Evolutionary conservation across 169 alveolate genomes (phyloP), one percentile per base, ranked within the genome.

Genomic region (Fabrea salina): DNA sequence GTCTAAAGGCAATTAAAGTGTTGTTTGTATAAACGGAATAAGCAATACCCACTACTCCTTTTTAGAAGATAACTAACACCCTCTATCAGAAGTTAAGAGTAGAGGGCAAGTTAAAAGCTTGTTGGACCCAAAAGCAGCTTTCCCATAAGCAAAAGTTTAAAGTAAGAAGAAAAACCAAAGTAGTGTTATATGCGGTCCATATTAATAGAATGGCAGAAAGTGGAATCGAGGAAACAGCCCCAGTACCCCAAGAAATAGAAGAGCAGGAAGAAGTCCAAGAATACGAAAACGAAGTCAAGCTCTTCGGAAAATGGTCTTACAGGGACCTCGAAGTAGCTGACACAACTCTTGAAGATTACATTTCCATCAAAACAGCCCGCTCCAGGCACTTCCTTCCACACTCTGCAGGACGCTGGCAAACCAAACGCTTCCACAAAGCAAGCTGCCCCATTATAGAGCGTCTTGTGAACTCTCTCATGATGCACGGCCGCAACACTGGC

Each of bases 371-470:
- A 47, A 89, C 96, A 49, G 91, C 94, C 79, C 96, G 96, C 90
- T 97, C 99, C n/a, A 88, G 97, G 61, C 98, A 96, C 43, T 97
- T 93, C 90, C 94, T 98, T 40, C 99, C 99, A 27, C 99, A 97
- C 96, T 97, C 99, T 39, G 99, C 99, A 49, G 99, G 99, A 56
- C 89, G 99, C 47, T 98, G 97, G 93, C 99, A 98, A 91, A 95
- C 93, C 90, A 96, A 97, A 91, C 95, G 99, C 59, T 98, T 98
- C 96, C 96, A 99, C 85, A 98, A 98, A 92, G 99, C 99, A 25
- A 90, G 86, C 75, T 98, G 99, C 94, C 99, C 99, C 68, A 96
- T 98, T 44, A 99, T 98, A 75, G 99, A 98, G 94, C 96, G 99
- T 82, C 91, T 98, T 67, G 98, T 96, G 79, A 95, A 97, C 94